Base-by-base conservation (phyloP, 1,284 basidiomycete genomes). In the Schizophyllum commune region DNA sequence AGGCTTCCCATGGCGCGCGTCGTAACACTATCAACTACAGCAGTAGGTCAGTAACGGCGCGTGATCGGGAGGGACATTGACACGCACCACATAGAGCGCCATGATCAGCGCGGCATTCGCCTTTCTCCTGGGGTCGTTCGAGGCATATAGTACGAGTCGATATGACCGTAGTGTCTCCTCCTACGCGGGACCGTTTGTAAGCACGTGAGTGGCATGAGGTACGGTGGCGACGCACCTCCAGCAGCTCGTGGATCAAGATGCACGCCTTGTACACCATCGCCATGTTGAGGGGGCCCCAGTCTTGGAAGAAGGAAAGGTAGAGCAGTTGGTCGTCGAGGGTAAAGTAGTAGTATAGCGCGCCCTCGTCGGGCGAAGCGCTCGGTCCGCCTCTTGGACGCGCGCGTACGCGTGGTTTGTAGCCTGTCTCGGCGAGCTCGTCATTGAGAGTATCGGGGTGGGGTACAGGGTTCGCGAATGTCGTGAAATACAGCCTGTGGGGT, bases 191-290 rank as follows among this genome's bases (percentile, higher is more conserved):
- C 61, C 61, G 66, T 60, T 67, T 58, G 52, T 47, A 57, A 66
- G 65, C 33, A 58, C 69, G 73, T 76, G 73, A 75, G 73, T 69
- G 66, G 71, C 71, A 74, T 68, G 74, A 69, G 72, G 73, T 53
- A 54, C 67, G 66, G 64, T 60, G 70, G 69, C 65, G 57, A 68
- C 75, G 55, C 62, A 94, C 95, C 77, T 91, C 86, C 34, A 96
- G 81, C 61, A 95, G 82, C 70, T 94, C 90, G 71, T 96, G 93
- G 57, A 98, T 89, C 66, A 92, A 83, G 56, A 97, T 88, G 78
- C 96, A 98, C 53, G 96, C 94, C 69, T 94, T 91, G 77, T 94
- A 96, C 11, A 96, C 89, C 85, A 92, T 92, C 4, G 91, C 88
- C 52, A 96, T 82, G 73, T 97, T 97, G 63, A 96, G 79, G 17